Evolutionary conservation across 306 rosid species (phyloP), one percentile per base, ranked within the genome.

Genomic region (Cercis canadensis): DNA sequence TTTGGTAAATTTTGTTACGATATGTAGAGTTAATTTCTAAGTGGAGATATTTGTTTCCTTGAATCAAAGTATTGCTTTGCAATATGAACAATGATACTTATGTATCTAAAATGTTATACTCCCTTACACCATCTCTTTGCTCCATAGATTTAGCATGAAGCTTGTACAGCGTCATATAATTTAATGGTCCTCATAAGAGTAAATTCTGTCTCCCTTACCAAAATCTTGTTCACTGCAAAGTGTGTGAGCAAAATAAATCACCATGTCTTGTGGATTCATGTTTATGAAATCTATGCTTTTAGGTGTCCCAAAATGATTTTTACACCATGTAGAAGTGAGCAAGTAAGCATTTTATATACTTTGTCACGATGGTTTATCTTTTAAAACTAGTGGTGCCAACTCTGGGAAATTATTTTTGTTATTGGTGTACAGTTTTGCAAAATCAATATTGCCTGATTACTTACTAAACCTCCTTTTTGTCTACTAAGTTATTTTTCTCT

Each of bases 1-100:
- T 49, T 29, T 31, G 31, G 10, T 64, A 34, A 46, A 62, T 43
- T 64, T 64, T 53, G 51, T 57, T 21, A 51, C 54, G 50, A 49
- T 33, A 54, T 29, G 8, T 55, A 43, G 62, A 32, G 18, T 55
- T 17, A 44, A 51, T 11, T 52, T 52, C 62, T 16, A 29, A 5
- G 39, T 53, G 14, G 24, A 16, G 32, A 41, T 55, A 10, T 1
- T 43, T 7, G 40, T 55, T n/a, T 69, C 49, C 49, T 47, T 50
- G 29, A 17, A 31, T n/a, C 14, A 1, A 24, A 24, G 29, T 24
- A 1, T 54, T 60, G 11, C 60, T 5, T 24, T 24, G 29, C 29
- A 14, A 36, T 62, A 14, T 40, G 63, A 37, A 39, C n/a, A 24
- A 18, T 61, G 44, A 62, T 66, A 10, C 13, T 24, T 11, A 9